Evolutionary conservation across 1,139 yeast species (phyloP).

Genomic region (Candida pseudoviswanathii): DNA sequence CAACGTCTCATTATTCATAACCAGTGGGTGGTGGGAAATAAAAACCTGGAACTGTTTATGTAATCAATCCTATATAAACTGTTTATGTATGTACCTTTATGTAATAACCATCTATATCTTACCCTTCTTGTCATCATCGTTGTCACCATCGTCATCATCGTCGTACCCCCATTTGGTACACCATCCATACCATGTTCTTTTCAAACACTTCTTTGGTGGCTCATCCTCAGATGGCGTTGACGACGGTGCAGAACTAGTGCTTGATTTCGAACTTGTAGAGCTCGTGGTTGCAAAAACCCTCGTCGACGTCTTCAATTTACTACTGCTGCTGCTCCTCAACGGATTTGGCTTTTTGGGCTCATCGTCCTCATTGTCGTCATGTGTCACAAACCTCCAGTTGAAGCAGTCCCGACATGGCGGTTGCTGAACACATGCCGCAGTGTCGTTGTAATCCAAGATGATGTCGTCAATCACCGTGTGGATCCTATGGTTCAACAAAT

Average conservation of each 20-base stretch:
- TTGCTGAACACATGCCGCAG: constrained; percentile 73
- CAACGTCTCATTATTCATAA: too few species aligned
- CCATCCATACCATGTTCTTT: constrained; percentile 53
- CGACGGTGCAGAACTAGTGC: constrained; percentile 4
- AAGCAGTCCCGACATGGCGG: constrained; percentile 88
- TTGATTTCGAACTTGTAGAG: neutral
- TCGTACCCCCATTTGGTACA: constrained; percentile 41
- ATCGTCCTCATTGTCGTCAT: constrained; percentile 43
- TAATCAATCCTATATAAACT: neutral
- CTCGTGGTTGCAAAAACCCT: constrained; percentile 8
- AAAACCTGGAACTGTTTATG: too few species aligned
- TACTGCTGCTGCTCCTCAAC: constrained; percentile 19
- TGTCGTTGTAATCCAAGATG: constrained; percentile 67
- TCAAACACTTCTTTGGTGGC: constrained; percentile 38
- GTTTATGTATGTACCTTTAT: neutral
- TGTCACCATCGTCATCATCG: constrained; percentile 13
- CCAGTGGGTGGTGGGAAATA: neutral
- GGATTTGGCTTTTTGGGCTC: constrained; percentile 46
- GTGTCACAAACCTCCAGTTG: constrained; percentile 82
- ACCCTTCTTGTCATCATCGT: constrained; percentile 1
- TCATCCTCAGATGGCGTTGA: constrained; percentile 16
- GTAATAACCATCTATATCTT: neutral
- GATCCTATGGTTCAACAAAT: constrained; percentile 83
- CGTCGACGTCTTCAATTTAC: constrained; percentile 4
- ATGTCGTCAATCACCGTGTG: constrained; percentile 90